Conservation (phyloP, 192 early-diverging fungal species). For the Radiomyces spectabilis region DNA sequence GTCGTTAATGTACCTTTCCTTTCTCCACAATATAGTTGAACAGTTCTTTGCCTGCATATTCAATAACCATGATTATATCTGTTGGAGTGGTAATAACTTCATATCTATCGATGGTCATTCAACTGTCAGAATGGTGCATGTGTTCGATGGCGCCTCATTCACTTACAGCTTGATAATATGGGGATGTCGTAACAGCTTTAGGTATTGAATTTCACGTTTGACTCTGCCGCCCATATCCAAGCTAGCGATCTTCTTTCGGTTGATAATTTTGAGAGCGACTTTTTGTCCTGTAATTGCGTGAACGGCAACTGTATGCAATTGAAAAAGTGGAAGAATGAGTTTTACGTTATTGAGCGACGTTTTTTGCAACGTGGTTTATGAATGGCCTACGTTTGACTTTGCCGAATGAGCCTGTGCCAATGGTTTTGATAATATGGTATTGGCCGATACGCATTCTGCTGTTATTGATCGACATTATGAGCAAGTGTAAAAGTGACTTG, state of each 20-base stretch:
- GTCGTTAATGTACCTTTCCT: constrained; percentile 38
- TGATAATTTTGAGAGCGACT: constrained; percentile 96
- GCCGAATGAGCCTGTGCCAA: constrained; percentile 95
- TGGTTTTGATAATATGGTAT: constrained; percentile 91
- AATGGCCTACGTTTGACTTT: constrained; percentile 86
- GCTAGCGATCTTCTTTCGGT: constrained; percentile 83
- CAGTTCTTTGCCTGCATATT: constrained; percentile 79
- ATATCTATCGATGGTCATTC: constrained; percentile 50
- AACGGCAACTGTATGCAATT: constrained; percentile 71
- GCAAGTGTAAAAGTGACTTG: not conserved
- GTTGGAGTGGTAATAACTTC: constrained; percentile 96
- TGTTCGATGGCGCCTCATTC: not conserved
- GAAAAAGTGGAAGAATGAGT: not conserved
- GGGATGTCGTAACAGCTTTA: constrained; percentile 90
- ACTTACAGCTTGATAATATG: constrained; percentile 96
- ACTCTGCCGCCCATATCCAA: constrained; percentile 94
- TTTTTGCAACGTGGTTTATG: not conserved
- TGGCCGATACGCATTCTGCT: constrained; percentile 62
- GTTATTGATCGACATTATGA: not conserved
- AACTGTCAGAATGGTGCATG: not conserved
- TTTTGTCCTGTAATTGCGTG: constrained; percentile 93
- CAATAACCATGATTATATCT: constrained; percentile 95
- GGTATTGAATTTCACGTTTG: constrained; percentile 95
- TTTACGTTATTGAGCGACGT: not conserved
- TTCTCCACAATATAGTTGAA: constrained; percentile 84